Base-by-base conservation (phyloP, 2,329 filamentous ascomycete genomes). In the Didymosphaeria variabile region DNA sequence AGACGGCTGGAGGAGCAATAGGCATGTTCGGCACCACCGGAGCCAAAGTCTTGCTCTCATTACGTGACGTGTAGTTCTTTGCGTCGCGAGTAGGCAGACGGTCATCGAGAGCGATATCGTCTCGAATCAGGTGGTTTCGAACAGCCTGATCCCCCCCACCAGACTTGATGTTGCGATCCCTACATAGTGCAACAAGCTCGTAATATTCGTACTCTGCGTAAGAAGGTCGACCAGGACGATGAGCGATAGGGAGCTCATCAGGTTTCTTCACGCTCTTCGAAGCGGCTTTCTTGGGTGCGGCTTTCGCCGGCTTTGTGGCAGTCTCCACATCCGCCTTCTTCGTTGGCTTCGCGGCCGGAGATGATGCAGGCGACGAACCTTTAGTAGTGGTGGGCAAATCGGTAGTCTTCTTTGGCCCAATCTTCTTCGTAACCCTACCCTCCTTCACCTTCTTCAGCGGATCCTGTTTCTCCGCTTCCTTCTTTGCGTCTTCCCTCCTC, bases 121-220 rank as follows among this genome's bases (percentile, higher is more conserved):
- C 72, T 21, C 58, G 56, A 1, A 72, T 65, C 3, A 75, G 38
- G 6, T 58, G 61, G 15, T 61, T 66, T 17, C 69, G 60, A 5
- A 72, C 21, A 1, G 36, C 31, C 12, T 60, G 46, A n/a, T 26
- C 49, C 2, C 55, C 54, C 0, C 71, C 71, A 3, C 55, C 55
- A 5, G 67, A 57, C 4, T 40, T 51, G 4, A 73, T 54, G 2
- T 61, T 57, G 8, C 70, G 67, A 23, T 67, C 15, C 1, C 60
- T 60, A 36, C 70, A 71, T 0, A 70, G 53, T 0, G 62, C 71
- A 0, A 57, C 42, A 7, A 69, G 60, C n/a, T 66, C 26, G 50
- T 58, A 51, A 55, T 73, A 74, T 8, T 55, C 52, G 57, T 62
- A 60, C 0, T 53, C 5, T 0, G 56, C n/a, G 52, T 73, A 72